Evolutionary conservation across 2,329 filamentous ascomycete genomes (phyloP).

Genomic region (Colletotrichum scovillei): DNA sequence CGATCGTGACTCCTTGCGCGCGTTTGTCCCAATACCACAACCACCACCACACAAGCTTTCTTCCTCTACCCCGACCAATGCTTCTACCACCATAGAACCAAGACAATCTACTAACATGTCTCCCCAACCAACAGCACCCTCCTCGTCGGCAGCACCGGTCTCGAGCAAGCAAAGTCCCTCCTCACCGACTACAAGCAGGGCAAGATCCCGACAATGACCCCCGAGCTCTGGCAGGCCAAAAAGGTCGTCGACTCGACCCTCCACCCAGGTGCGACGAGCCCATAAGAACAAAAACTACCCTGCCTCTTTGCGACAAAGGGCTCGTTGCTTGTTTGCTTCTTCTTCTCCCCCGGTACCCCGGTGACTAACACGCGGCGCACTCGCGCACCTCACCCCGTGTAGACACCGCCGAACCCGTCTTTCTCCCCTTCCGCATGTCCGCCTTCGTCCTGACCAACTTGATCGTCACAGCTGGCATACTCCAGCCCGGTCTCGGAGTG

Average conservation of each 20-base stretch:
- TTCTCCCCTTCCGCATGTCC: slow-evolving; percentile 98
- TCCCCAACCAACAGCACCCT: slow-evolving; percentile 73
- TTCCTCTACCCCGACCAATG: neutral
- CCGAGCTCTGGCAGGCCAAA: slow-evolving; percentile 94
- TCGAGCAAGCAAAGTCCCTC: slow-evolving; percentile 87
- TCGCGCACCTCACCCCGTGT: slow-evolving; percentile 28
- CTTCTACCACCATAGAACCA: neutral
- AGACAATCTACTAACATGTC: slow-evolving; percentile 5
- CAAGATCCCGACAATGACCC: slow-evolving; percentile 82
- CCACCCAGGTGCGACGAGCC: slow-evolving; percentile 79
- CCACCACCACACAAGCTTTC: neutral
- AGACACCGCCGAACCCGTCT: slow-evolving; percentile 94
- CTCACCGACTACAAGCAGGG: slow-evolving; percentile 90
- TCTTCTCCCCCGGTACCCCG: no score
- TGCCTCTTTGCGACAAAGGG: neutral
- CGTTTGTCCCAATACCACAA: neutral
- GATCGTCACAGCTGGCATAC: slow-evolving; percentile 95
- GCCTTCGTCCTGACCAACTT: slow-evolving; percentile 94
- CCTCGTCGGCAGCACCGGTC: slow-evolving; percentile 79
- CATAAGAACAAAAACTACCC: neutral
- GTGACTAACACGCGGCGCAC: slow-evolving; percentile 25
- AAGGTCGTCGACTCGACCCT: slow-evolving; percentile 97
- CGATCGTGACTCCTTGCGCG: neutral
- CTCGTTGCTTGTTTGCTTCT: neutral
- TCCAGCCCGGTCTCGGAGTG: slow-evolving; percentile 86